Conservation (phyloP, 1,284 basidiomycete genomes). For the Heliocybe sulcata region DNA sequence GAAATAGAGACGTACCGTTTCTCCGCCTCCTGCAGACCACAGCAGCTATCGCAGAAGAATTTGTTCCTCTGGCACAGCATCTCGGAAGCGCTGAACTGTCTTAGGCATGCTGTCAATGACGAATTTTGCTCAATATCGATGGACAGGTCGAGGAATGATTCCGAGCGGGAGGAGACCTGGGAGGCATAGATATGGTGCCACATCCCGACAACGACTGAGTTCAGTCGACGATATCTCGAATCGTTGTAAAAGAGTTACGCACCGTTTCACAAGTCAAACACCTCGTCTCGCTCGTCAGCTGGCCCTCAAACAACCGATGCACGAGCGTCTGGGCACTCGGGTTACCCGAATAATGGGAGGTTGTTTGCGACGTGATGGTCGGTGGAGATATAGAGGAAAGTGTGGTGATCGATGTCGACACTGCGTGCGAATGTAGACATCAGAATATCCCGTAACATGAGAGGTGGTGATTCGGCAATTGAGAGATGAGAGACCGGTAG, state of each 20-base stretch:
- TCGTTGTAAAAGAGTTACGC: too few relatives aligned
- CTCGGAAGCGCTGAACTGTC: constrained; percentile 95
- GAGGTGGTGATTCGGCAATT: neutral
- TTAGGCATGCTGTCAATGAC: constrained; percentile 89
- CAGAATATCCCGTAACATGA: too few relatives aligned
- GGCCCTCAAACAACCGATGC: constrained; percentile 89
- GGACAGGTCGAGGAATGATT: constrained; percentile 93
- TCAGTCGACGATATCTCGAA: too few relatives aligned
- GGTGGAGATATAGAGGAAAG: constrained; percentile 35
- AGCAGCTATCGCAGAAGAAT: constrained; percentile 97
- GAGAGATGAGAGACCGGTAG: too few relatives aligned
- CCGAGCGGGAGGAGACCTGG: constrained; percentile 91
- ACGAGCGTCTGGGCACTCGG: constrained; percentile 64
- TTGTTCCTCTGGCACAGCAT: constrained; percentile 98
- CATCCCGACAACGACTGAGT: too few relatives aligned
- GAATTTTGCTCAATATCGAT: constrained; percentile 98
- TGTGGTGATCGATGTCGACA: constrained; percentile 50
- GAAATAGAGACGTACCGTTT: constrained; percentile 61
- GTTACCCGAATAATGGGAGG: too few relatives aligned
- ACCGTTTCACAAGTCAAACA: constrained; percentile 96
- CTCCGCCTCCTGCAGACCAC: constrained; percentile 95
- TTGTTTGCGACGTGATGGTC: constrained; percentile 22
- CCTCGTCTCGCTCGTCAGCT: constrained; percentile 92
- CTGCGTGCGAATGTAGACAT: constrained; percentile 22
- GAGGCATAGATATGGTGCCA: constrained; percentile 6